Evolutionary conservation across 2,329 filamentous ascomycete species (phyloP), one percentile per base, ranked within the genome.

Genomic region (Rhinocladiella similis): DNA sequence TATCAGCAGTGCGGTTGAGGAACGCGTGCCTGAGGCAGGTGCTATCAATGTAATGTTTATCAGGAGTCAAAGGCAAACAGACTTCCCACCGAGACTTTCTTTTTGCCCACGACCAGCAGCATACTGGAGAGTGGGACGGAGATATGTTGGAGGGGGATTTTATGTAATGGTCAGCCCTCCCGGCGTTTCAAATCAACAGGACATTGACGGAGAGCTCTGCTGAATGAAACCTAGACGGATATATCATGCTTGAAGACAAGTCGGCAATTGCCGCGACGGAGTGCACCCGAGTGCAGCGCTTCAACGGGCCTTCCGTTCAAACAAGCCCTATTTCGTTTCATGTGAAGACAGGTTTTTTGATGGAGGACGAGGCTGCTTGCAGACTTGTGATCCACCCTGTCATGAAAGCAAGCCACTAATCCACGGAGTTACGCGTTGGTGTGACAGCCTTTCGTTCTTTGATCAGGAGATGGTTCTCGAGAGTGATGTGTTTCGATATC

Each of bases 331-430:
- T 5, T 20, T 14, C 14, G 46, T 27, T 18, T 29, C 46, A 20
- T 27, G 35, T 41, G 25, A 22, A 14, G 14, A 7, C n/a, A 42
- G n/a, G 10, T 12, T 33, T 33, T 5, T 48, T 27, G 46, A 13
- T 25, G 50, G n/a, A 19, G 39, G 18, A 38, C 52, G 48, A 52
- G 56, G 56, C 56, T 54, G 45, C 42, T 38, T 55, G 48, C 52
- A 59, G 56, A 35, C 35, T 50, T 14, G 43, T 45, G 51, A 42
- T 46, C 48, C 52, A 47, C 43, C 33, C 46, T 2, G n/a, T 41
- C 18, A 41, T 19, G 38, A 45, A 19, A 46, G n/a, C 19, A n/a
- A 39, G 35, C 18, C 6, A 41, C 14, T 41, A 13, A 16, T 19
- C 38, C 38, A 19, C 38, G 14, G 38, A 9, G 14, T 12, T 19